Evolutionary conservation across 768 basidiomycete species (phyloP).

Genomic region (Strobilomyces echinocephalus): DNA sequence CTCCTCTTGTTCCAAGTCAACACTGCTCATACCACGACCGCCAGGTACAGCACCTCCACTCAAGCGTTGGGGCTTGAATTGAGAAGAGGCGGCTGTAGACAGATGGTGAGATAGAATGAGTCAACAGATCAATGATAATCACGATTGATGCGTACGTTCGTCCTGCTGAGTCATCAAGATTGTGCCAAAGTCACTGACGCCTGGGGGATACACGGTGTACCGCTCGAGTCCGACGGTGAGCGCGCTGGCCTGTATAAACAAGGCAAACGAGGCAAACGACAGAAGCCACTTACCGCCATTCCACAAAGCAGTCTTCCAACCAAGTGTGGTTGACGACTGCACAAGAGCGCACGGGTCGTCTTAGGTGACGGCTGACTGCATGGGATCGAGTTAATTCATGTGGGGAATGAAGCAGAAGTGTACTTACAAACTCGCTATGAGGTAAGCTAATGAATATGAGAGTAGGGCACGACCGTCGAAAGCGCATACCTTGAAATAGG

Average conservation of each 20-base stretch:
- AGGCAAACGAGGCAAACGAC: background rate
- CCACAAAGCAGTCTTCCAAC: conserved; percentile 85
- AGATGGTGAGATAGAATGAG: background rate
- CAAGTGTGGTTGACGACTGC: conserved; percentile 88
- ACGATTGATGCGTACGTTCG: conserved; percentile 9
- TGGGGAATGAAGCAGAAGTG: background rate
- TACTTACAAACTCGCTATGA: conserved; percentile 80
- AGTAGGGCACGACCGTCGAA: too few species aligned
- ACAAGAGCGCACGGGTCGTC: conserved; percentile 64
- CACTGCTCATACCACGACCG: conserved; percentile 24
- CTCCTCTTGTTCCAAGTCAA: conserved; percentile 23
- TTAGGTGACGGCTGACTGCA: conserved; percentile 47
- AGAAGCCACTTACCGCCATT: conserved; percentile 50
- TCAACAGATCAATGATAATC: background rate
- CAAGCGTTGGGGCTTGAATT: background rate
- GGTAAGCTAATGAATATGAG: background rate
- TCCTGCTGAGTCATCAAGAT: conserved; percentile 28
- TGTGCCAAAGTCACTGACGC: conserved; percentile 59
- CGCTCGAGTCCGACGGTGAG: conserved; percentile 60
- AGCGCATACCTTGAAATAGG: conserved; percentile 60
- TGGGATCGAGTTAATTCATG: background rate
- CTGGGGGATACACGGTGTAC: conserved; percentile 65
- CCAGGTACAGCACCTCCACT: conserved; percentile 28
- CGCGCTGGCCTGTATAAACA: conserved; percentile 25
- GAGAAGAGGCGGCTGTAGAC: conserved; percentile 5